Evolutionary conservation across 192 early-diverging fungal genomes (phyloP), one percentile per base, ranked within the genome.

Genomic region (Coemansia sp.): DNA sequence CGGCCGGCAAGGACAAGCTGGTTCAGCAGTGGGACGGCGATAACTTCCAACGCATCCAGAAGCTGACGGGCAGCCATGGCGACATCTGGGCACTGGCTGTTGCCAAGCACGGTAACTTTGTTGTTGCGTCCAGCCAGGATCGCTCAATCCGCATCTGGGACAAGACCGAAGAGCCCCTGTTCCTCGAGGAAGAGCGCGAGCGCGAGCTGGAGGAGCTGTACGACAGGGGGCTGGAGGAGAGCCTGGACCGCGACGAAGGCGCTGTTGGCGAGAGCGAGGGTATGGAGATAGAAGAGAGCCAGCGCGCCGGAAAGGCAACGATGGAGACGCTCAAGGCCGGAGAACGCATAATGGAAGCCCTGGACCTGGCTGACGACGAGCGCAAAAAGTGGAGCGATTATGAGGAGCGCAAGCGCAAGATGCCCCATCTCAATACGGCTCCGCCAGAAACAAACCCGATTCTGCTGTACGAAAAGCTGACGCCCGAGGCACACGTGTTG

Each of bases 1-100:
- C 95, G 12, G 92, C 90, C 2, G 88, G 92, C 60, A 98, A 98
- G 73, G 97, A 99, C 75, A 86, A 89, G 74, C 76, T 88, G 39
- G 85, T 98, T 58, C 95, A 98, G 81, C 95, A 96, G 69, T 99
- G 95, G 95, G 96, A 99, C 76, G 90, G 89, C 60, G 97, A 99
- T 76, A 96, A 95, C 83, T 98, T 96, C 85, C 93, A 96, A 66
- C 91, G 94, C 68, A 97, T 99, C 73, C 87, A 92, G 91, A 93
- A 92, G 67, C 86, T 98, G 14, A 91, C 93, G 56, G 96, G 92
- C 20, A 94, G 95, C 79, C 93, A 94, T 62, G 92, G 94, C 65
- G 96, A 99, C 69, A 89, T 98, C 8, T 98, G 96, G 96, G 87
- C 94, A 18, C 83, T 99, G 51, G 95, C 92, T 9, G 89, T 99